These are phyloP conservation scores for Irpex lacteus DNA, from an alignment of 1,284 basidiomycete genomes.

Conservation along the genomic window DNA sequence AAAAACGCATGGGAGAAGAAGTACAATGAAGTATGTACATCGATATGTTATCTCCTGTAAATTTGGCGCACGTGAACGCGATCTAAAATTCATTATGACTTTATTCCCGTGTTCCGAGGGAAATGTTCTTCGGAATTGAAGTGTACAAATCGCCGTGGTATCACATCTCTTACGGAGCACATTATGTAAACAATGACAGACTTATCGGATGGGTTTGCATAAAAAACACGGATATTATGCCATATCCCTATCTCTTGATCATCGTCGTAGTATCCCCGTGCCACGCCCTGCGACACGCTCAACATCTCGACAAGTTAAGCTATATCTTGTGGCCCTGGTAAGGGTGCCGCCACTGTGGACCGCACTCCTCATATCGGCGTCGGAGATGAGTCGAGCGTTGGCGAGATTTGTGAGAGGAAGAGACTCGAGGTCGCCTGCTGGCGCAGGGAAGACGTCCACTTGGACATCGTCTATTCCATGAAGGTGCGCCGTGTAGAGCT, in stretches of 20 bases:
- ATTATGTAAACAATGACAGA: neutral
- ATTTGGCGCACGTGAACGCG: too few relatives aligned
- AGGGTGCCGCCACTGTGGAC: conserved; percentile 48
- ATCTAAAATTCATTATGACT: too few relatives aligned
- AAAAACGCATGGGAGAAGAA: neutral
- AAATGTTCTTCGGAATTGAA: neutral
- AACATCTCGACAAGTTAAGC: conserved; percentile 87
- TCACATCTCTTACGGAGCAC: neutral
- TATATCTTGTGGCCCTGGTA: conserved; percentile 64
- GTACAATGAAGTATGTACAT: too few relatives aligned
- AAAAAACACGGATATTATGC: neutral
- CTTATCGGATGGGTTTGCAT: neutral
- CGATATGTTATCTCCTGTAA: too few relatives aligned
- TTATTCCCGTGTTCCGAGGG: too few relatives aligned
- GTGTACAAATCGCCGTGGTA: neutral
- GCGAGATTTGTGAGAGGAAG: conserved; percentile 35
- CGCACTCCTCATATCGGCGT: conserved; percentile 34
- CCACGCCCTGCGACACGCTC: conserved; percentile 43
- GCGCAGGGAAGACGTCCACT: conserved; percentile 43
- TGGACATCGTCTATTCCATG: conserved; percentile 68
- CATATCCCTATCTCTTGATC: neutral
- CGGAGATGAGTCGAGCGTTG: conserved; percentile 52
- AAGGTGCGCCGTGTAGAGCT: conserved; percentile 67
- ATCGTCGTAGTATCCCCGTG: neutral
- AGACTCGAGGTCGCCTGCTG: conserved; percentile 13